Base-by-base conservation (phyloP, 768 basidiomycete genomes). In the Cubamyces sp. region DNA sequence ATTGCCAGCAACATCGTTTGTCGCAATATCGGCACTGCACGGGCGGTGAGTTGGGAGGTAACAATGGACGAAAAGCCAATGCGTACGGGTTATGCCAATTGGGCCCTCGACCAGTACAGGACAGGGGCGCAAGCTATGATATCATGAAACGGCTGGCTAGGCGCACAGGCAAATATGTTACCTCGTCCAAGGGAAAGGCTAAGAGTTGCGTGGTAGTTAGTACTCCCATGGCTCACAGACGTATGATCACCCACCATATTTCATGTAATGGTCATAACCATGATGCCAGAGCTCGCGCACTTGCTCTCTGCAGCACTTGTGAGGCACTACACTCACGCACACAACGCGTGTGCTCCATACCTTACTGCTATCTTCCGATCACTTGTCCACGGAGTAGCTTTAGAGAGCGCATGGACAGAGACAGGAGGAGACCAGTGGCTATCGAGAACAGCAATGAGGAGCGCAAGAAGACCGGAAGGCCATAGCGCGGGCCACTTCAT, bases 1-100 rank as follows among this genome's bases (percentile, higher is more conserved):
- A 75, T 98, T 97, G 43, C 96, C 95, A 25, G 91, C 87, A 62
- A 99, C 95, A 70, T 98, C 96, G 70, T 98, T 98, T 30, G 86
- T 75, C 1, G 86, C 92, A 65, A 87, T 80, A 66, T 98, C 94
- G 51, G 82, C 77, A 25, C 88, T 86, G 21, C 1, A 26, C 4
- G 19, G 9, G 4, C 25, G 2, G 8, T 37, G 26, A 18, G 25
- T 15, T 26, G 18, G 1, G 1, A 3, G 6, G 1, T 23, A 4
- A 15, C 12, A 16, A 30, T 19, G 12, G 15, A 21, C 1, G 47
- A 37, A 12, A 49, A 25, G 64, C 51, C 61, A 46, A 60, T 52
- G 78, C 91, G 70, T 75, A 94, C 92, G 88, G 88, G 69, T 90
- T 83, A 46, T 80, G 79, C 88, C 90, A 92, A 69, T 94, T 91